phyloP scores from a whole-genome alignment of 768 basidiomycete genomes.

The Lentinula detonsa region DNA sequence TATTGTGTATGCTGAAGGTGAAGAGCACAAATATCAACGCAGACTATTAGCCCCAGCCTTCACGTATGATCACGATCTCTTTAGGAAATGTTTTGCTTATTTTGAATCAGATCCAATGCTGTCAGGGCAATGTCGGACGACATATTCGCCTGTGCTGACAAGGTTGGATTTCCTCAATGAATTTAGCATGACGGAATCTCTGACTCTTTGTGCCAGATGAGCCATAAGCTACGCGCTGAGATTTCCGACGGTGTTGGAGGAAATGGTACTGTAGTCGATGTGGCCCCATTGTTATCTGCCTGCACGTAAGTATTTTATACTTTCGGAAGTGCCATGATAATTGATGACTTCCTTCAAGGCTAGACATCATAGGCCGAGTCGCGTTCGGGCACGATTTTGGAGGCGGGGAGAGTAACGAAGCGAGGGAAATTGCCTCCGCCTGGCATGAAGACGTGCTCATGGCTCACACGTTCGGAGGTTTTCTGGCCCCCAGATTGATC shows the following conservation, averaged over 20 bases:
- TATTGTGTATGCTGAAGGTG: conserved; percentile 31
- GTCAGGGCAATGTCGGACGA: conserved; percentile 28
- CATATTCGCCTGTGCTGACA: conserved; percentile 25
- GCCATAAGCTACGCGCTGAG: neutral
- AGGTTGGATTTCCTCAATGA: conserved; percentile 8
- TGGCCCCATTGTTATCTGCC: neutral
- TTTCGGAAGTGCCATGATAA: neutral
- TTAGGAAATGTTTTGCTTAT: neutral
- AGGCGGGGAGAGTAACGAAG: conserved; percentile 12
- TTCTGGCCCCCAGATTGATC: conserved; percentile 22
- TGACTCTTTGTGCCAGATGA: neutral
- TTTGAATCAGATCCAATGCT: conserved; percentile 20
- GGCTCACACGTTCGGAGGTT: conserved; percentile 14
- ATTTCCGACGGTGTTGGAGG: neutral
- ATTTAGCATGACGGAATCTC: neutral
- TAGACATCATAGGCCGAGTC: conserved; percentile 27
- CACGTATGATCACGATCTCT: conserved; percentile 15
- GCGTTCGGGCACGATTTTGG: conserved; percentile 36
- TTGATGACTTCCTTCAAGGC: conserved; percentile 9
- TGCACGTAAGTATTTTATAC: conserved; percentile 8
- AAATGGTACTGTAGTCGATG: neutral
- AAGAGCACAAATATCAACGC: conserved; percentile 27
- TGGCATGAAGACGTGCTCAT: conserved; percentile 17
- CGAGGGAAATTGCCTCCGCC: conserved; percentile 17
- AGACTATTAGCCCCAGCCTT: conserved; percentile 27